Percentiles rank a stretch among this genome's conserved stretches.
These are phyloP conservation scores for Oidium heveae DNA, from an alignment of 2,329 filamentous ascomycete species.

Conservation along the genomic window DNA sequence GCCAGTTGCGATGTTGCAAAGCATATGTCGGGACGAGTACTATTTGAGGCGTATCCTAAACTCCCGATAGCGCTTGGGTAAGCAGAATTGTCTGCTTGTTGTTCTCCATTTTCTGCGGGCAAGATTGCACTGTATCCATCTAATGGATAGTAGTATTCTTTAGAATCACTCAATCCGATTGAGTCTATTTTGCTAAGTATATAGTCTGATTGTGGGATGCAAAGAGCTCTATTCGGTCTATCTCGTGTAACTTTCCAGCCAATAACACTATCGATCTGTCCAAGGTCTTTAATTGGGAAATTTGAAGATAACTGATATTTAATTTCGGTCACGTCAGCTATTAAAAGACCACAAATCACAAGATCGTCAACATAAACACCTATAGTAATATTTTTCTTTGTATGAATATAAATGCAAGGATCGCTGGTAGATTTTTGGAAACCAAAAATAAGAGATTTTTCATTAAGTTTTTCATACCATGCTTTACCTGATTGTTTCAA, in stretches of 20 bases:
- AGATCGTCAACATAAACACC: not conserved
- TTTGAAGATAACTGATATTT: not conserved
- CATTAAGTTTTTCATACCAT: not conserved
- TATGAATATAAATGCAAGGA: not conserved
- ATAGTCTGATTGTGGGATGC: not conserved
- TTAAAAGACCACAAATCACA: too few species aligned
- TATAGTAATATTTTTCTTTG: not conserved
- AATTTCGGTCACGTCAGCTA: too few species aligned
- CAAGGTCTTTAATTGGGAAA: not conserved
- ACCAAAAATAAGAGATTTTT: not conserved
- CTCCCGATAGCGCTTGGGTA: not conserved
- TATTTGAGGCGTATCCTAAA: not conserved
- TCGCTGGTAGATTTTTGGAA: not conserved
- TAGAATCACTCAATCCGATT: not conserved
- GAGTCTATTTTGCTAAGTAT: not conserved
- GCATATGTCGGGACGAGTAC: not conserved
- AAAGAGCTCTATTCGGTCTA: not conserved
- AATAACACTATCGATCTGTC: not conserved
- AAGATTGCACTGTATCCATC: not conserved
- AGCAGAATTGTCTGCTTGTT: not conserved
- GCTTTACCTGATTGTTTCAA: not conserved
- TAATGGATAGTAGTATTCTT: not conserved
- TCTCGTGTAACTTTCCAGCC: not conserved
- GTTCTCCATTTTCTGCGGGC: not conserved
- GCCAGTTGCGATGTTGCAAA: not conserved